Conservation (phyloP, 345 rosid species). For the Murraya paniculata region DNA sequence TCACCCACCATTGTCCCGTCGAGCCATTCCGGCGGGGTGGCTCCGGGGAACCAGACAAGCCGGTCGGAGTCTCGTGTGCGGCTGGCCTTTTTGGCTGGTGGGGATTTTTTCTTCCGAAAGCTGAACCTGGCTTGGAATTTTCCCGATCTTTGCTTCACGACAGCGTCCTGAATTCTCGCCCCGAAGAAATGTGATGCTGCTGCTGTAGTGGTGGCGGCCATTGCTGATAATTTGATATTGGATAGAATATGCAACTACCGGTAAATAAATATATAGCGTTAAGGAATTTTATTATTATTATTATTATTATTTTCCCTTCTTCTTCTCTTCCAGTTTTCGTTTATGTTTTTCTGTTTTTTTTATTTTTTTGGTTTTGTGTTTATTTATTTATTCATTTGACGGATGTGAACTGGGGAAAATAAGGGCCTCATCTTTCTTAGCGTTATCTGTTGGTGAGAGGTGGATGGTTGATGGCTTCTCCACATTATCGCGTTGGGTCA, state of each 20-base stretch:
- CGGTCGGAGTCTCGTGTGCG: constrained; percentile 30
- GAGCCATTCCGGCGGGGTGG: constrained; percentile 66
- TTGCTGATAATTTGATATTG: background rate
- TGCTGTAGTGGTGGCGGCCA: constrained; percentile 47
- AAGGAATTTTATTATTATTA: background rate
- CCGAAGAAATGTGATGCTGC: constrained; percentile 58
- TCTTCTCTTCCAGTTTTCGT: too few relatives aligned
- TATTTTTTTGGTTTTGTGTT: background rate
- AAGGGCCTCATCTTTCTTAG: constrained; percentile 41
- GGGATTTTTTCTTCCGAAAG: constrained; percentile 50
- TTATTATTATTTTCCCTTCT: too few relatives aligned
- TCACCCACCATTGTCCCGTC: constrained; percentile 85
- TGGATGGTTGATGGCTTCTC: constrained; percentile 35
- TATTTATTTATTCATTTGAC: background rate
- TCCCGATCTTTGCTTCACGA: constrained; percentile 19
- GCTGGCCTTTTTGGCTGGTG: constrained; percentile 32
- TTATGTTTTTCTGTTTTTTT: background rate
- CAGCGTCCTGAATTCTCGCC: constrained; percentile 32
- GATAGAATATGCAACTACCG: background rate
- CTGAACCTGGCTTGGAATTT: constrained; percentile 57
- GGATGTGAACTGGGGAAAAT: constrained; percentile 13
- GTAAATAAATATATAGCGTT: background rate
- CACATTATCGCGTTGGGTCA: constrained; percentile 26
- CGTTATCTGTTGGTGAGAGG: constrained; percentile 39
- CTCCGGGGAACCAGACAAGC: constrained; percentile 77